Conservation (phyloP, 495 filamentous ascomycete species). For the Lindgomyces ingoldianus region DNA sequence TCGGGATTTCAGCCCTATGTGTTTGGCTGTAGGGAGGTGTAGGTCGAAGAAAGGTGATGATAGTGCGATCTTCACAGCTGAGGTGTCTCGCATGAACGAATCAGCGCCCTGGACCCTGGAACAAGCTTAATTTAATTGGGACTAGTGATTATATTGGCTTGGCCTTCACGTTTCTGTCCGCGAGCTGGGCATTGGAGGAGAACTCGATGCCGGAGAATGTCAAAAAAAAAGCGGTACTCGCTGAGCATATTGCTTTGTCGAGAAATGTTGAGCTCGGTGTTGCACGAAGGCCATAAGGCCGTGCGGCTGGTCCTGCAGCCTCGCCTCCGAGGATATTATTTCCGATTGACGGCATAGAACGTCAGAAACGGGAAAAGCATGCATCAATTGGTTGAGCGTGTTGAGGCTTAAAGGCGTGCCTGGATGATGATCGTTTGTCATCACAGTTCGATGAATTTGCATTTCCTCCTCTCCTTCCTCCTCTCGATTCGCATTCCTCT, state of each 20-base stretch:
- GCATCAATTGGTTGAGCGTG: neutral
- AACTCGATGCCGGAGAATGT: neutral
- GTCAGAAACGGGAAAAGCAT: neutral
- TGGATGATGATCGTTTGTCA: neutral
- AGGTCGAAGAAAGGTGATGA: conserved; percentile 1
- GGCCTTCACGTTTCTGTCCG: neutral
- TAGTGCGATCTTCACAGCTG: neutral
- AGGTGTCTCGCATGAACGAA: neutral
- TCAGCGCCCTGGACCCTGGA: neutral
- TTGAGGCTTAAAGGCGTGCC: neutral
- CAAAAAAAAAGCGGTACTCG: neutral
- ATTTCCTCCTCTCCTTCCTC: too few relatives aligned
- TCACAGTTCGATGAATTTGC: too few relatives aligned
- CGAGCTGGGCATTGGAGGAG: neutral
- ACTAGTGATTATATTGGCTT: neutral
- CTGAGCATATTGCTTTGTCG: neutral
- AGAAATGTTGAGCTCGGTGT: neutral
- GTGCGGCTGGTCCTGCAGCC: neutral
- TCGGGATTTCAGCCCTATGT: neutral
- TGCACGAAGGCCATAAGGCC: neutral
- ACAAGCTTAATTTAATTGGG: conserved; percentile 5
- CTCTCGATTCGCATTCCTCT: too few relatives aligned
- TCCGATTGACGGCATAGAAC: neutral
- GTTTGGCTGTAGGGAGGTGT: neutral
- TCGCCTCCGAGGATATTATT: neutral